A percentile compares a stretch with the other conserved stretches of the same genome.
phyloP scores from a whole-genome alignment of 2,329 filamentous ascomycete genomes.

The Westerdykella ornata region DNA sequence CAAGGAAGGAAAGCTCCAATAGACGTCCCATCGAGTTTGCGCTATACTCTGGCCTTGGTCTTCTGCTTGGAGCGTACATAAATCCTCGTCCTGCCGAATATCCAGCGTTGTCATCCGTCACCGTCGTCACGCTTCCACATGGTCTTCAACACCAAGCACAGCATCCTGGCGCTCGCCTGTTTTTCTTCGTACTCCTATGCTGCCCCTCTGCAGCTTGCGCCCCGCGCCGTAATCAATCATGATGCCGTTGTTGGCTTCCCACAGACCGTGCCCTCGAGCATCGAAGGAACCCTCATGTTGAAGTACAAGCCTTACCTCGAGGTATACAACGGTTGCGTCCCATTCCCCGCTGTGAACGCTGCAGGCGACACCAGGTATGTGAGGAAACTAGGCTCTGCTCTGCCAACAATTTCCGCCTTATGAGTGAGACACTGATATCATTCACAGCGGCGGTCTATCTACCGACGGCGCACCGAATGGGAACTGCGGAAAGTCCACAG shows the following conservation, averaged over 20 bases:
- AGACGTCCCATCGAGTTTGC: too few relatives aligned
- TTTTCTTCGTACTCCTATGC: too few relatives aligned
- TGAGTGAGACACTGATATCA: slow-evolving; percentile 1
- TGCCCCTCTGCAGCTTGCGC: slow-evolving; percentile 21
- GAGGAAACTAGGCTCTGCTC: neutral
- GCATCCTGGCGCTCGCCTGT: too few relatives aligned
- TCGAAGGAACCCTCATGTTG: slow-evolving; percentile 45
- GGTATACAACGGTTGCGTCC: slow-evolving; percentile 55
- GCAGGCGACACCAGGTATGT: slow-evolving; percentile 51
- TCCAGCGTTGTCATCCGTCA: too few relatives aligned
- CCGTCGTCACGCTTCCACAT: too few relatives aligned
- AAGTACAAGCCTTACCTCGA: slow-evolving; percentile 53
- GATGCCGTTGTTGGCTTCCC: slow-evolving; percentile 49
- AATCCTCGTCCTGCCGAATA: too few relatives aligned
- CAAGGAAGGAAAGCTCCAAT: too few relatives aligned
- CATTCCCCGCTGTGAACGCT: slow-evolving; percentile 56
- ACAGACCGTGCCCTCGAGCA: slow-evolving; percentile 47
- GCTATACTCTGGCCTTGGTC: too few relatives aligned
- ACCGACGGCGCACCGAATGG: slow-evolving; percentile 36
- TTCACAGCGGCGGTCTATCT: slow-evolving; percentile 40
- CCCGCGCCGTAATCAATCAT: slow-evolving; percentile 41
- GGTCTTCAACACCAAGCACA: too few relatives aligned
- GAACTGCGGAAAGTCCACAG: slow-evolving; percentile 41
- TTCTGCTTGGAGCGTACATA: too few relatives aligned
- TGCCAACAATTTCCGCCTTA: neutral